Percentiles rank a stretch among this genome's conserved stretches.
Conservation (phyloP, 768 basidiomycete species). For the Nevesoporus exiguus region DNA sequence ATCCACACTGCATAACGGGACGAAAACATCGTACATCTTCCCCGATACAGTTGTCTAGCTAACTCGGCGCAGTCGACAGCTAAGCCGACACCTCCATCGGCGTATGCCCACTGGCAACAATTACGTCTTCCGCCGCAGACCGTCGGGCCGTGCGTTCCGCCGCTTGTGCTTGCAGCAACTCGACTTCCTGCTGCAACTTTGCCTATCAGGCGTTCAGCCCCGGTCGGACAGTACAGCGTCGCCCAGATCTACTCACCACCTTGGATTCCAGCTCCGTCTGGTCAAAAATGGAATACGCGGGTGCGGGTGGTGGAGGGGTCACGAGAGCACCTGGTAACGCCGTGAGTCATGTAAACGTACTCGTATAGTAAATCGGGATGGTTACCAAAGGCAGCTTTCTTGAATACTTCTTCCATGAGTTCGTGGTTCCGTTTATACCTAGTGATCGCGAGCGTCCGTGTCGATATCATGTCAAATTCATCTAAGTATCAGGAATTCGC, state of each 20-base stretch:
- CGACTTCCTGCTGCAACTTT: constrained; percentile 58
- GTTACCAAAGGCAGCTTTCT: constrained; percentile 61
- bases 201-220: constrained; percentile 35
- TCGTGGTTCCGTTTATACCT: constrained; percentile 81
- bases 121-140: constrained; percentile 26
- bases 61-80: background rate
- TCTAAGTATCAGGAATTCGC: constrained; percentile 33
- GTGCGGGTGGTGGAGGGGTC: constrained; percentile 35
- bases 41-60: background rate
- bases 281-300: constrained; percentile 63
- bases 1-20: background rate
- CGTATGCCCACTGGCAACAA: constrained; percentile 29
- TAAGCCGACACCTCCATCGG: constrained; percentile 30
- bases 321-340: constrained; percentile 42
- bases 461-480: constrained; percentile 68
- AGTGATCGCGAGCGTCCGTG: constrained; percentile 64
- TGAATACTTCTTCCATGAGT: constrained; percentile 80
- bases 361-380: background rate
- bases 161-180: constrained; percentile 47
- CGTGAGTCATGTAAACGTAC: background rate
- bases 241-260: constrained; percentile 38
- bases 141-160: constrained; percentile 41
- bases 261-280: constrained; percentile 54
- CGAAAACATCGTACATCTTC: background rate
- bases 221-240: background rate